A percentile compares a stretch with the other conserved stretches of the same genome.
These are phyloP conservation scores for Pythium chondricola DNA, from an alignment of 352 stramenopile genomes.

Conservation along the genomic window DNA sequence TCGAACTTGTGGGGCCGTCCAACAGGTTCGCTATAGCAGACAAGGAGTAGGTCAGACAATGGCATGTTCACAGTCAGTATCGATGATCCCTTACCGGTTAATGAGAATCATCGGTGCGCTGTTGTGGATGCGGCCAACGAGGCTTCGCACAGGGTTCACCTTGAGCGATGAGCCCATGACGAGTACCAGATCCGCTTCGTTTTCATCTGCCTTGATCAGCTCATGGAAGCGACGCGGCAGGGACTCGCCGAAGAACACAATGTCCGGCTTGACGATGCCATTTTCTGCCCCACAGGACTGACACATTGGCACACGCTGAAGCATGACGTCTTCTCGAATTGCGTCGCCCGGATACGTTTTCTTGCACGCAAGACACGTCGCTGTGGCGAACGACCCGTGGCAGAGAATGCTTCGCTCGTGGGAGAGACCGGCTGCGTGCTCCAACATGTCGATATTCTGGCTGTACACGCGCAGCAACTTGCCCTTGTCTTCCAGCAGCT, in stretches of 20 bases:
- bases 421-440: slow-evolving; percentile 90
- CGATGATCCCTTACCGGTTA: slow-evolving; percentile 47
- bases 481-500: slow-evolving; percentile 87
- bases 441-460: slow-evolving; percentile 99
- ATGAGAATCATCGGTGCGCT: slow-evolving; percentile 82
- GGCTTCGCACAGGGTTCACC: slow-evolving; percentile 92
- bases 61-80: too few species aligned
- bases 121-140: slow-evolving; percentile 80
- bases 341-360: slow-evolving; percentile 71
- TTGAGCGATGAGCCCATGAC: slow-evolving; percentile 99
- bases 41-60: too few species aligned
- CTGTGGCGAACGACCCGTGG: slow-evolving; percentile 91
- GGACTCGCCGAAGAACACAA: slow-evolving; percentile 98
- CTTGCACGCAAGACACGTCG: slow-evolving; percentile 90
- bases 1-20: slow-evolving; percentile 81
- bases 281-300: slow-evolving; percentile 52
- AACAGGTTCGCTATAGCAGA: slow-evolving; percentile 54
- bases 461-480: slow-evolving; percentile 93
- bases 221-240: slow-evolving; percentile 88
- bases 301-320: slow-evolving; percentile 80
- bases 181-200: slow-evolving; percentile 93
- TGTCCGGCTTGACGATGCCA: slow-evolving; percentile 96
- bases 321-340: slow-evolving; percentile 78
- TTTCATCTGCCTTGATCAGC: slow-evolving; percentile 71
- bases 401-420: slow-evolving; percentile 89